Percentiles rank a stretch among this genome's conserved stretches.
These are phyloP conservation scores for Asclepias syriaca DNA, from an alignment of 257 asterid genomes.

Conservation along the genomic window DNA sequence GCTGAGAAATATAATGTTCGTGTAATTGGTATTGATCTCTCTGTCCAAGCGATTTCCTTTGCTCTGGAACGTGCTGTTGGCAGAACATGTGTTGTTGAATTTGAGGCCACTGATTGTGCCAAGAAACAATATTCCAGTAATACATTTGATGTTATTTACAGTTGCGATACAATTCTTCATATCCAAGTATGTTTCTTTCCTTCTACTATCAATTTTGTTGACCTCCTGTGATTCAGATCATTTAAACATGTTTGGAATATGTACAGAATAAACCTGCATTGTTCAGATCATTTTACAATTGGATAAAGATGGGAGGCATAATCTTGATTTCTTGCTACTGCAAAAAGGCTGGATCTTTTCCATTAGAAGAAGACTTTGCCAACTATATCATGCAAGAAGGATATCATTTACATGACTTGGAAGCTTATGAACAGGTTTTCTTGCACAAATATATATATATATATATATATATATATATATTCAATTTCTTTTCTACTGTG, in stretches of 20 bases:
- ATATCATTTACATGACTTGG: slow-evolving; percentile 74
- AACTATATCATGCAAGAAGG: slow-evolving; percentile 85
- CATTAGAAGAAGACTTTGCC: slow-evolving; percentile 57
- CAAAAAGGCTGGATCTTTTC: slow-evolving; percentile 59
- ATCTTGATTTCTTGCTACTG: slow-evolving; percentile 90
- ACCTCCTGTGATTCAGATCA: background rate
- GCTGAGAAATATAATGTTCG: slow-evolving; percentile 81
- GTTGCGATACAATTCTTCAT: slow-evolving; percentile 94
- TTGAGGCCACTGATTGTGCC: slow-evolving; percentile 97
- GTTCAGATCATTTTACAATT: slow-evolving; percentile 83
- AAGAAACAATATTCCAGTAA: slow-evolving; percentile 74
- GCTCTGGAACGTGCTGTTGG: slow-evolving; percentile 92
- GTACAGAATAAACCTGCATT: slow-evolving; percentile 89
- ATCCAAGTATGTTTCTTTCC: slow-evolving; percentile 49
- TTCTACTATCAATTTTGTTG: background rate
- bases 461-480: background rate
- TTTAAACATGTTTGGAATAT: background rate
- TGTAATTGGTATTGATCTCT: slow-evolving; percentile 91
- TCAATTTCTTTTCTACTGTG: background rate
- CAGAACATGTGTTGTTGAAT: slow-evolving; percentile 82
- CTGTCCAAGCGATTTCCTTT: slow-evolving; percentile 83
- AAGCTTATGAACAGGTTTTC: slow-evolving; percentile 75
- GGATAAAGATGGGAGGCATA: slow-evolving; percentile 97
- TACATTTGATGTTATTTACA: slow-evolving; percentile 82
- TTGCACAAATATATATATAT: background rate